phyloP scores from a whole-genome alignment of 2,329 filamentous ascomycete species.

The Dothideomycetidae sp. region DNA sequence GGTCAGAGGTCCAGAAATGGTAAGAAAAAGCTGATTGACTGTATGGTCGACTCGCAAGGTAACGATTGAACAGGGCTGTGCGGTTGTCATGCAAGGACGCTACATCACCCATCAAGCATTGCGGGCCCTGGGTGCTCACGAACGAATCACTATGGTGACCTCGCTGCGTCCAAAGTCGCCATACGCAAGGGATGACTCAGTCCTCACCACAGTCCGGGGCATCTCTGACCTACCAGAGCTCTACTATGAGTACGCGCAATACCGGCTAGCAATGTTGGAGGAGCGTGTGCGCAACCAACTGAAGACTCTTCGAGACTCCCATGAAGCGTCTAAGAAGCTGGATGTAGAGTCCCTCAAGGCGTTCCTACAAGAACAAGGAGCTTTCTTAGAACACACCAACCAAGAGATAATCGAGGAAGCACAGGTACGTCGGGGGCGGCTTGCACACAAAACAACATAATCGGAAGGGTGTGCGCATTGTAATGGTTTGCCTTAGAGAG shows the following conservation, averaged over 20 bases:
- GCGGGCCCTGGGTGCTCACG: constrained; percentile 41
- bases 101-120: constrained; percentile 50
- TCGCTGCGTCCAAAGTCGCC: constrained; percentile 47
- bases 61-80: no score
- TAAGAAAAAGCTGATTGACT: no score
- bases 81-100: no score
- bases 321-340: constrained; percentile 20
- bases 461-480: no score
- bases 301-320: constrained; percentile 28
- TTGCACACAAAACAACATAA: no score
- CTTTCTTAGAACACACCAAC: constrained; percentile 23
- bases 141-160: constrained; percentile 53
- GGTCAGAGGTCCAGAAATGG: no score
- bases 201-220: constrained; percentile 44
- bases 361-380: constrained; percentile 22
- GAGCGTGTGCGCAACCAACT: constrained; percentile 39
- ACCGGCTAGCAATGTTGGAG: constrained; percentile 48
- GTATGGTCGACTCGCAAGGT: no score
- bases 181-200: constrained; percentile 43
- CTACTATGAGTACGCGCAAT: constrained; percentile 48
- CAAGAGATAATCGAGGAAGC: constrained; percentile 17
- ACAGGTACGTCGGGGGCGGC: no score
- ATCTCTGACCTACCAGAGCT: constrained; percentile 44
- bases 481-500: no score
- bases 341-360: constrained; percentile 22